These are phyloP conservation scores for Coccinonectria pachysandricola DNA, from an alignment of 2,329 filamentous ascomycete genomes.

Conservation along the genomic window DNA sequence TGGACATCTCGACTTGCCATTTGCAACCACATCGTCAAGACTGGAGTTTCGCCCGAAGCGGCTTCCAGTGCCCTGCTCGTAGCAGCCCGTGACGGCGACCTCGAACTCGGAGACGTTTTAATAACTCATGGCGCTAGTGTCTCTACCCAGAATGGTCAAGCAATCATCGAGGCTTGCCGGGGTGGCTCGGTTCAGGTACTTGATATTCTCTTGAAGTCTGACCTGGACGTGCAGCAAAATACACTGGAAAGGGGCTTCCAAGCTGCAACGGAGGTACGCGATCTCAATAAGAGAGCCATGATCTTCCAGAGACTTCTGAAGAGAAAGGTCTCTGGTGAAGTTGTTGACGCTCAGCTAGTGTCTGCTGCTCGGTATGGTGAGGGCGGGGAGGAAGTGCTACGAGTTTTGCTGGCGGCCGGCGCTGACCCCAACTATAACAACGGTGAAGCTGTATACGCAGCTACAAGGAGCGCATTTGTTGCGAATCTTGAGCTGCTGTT, in stretches of 20 bases:
- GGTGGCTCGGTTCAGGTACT: conserved; percentile 40
- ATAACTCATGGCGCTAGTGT: conserved; percentile 42
- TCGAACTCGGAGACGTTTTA: conserved; percentile 39
- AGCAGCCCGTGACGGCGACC: conserved; percentile 42
- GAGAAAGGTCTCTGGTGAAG: conserved; percentile 38
- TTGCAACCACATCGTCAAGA: conserved; percentile 34
- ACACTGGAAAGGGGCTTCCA: conserved; percentile 43
- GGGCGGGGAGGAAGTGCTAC: conserved; percentile 36
- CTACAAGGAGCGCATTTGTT: conserved; percentile 40
- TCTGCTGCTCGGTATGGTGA: conserved; percentile 42
- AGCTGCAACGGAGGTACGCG: conserved; percentile 41
- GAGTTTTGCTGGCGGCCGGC: conserved; percentile 39
- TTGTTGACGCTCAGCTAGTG: conserved; percentile 42
- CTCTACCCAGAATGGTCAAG: conserved; percentile 40
- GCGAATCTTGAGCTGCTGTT: conserved; percentile 41
- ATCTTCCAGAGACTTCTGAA: conserved; percentile 42
- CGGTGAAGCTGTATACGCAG: conserved; percentile 45
- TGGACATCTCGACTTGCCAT: conserved; percentile 31
- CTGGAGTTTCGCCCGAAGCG: conserved; percentile 33
- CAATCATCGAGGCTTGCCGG: conserved; percentile 43
- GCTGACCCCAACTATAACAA: conserved; percentile 45
- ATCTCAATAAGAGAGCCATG: conserved; percentile 36
- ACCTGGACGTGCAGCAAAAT: conserved; percentile 26
- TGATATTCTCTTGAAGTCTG: conserved; percentile 36
- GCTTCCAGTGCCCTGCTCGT: conserved; percentile 40